phyloP scores from a whole-genome alignment of 495 filamentous ascomycete genomes.

The Podospora anserina region DNA sequence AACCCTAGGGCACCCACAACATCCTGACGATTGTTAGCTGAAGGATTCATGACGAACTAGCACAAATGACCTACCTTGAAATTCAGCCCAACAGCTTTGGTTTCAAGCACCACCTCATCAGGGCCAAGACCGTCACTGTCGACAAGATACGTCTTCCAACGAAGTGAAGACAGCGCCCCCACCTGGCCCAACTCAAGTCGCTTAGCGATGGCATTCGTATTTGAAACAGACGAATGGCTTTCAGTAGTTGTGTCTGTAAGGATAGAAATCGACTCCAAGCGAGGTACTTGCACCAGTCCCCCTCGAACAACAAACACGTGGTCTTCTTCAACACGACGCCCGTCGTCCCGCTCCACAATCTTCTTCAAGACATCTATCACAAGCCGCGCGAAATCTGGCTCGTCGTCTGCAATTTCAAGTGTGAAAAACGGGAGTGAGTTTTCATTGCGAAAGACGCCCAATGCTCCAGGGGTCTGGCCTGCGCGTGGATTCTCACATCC shows the following conservation, averaged over 20 bases:
- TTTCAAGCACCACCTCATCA: not conserved
- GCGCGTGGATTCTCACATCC: constrained; percentile 29
- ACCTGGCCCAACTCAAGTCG: not conserved
- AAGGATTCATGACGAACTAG: too few relatives aligned
- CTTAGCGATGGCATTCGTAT: not conserved
- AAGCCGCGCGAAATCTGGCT: not conserved
- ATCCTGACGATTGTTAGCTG: not conserved
- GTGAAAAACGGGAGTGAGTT: constrained; percentile 25
- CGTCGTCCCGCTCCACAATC: not conserved
- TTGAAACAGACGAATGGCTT: not conserved
- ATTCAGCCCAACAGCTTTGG: not conserved
- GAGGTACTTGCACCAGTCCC: not conserved
- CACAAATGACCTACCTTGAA: not conserved
- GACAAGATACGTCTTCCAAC: not conserved
- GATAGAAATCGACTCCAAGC: not conserved
- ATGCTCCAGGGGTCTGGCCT: constrained; percentile 26
- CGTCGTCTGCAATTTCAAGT: constrained; percentile 10
- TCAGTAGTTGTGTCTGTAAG: not conserved
- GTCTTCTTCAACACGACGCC: not conserved
- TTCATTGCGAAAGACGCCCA: constrained; percentile 28
- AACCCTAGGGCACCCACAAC: not conserved
- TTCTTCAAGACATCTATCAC: not conserved
- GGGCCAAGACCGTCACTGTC: not conserved
- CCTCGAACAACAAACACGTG: not conserved
- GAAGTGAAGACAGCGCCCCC: not conserved